These are phyloP conservation scores for Cyberlindnera saturnus DNA, from an alignment of 805 yeast species.

Conservation along the genomic window DNA sequence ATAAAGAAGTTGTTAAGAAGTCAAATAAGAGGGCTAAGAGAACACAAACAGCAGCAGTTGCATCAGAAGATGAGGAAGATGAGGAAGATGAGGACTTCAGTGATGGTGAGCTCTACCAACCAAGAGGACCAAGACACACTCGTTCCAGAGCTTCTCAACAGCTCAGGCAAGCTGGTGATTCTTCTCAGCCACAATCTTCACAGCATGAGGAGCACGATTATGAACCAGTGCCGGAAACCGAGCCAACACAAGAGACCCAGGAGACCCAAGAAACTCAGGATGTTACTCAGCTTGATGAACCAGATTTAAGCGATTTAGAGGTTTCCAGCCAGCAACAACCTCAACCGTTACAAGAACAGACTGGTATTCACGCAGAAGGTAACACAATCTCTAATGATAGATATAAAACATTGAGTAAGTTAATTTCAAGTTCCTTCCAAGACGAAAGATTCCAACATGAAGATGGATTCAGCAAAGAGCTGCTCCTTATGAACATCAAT, in stretches of 20 bases:
- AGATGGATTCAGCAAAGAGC: slow-evolving; percentile 24
- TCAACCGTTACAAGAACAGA: slow-evolving; percentile 4
- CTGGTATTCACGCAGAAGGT: not conserved
- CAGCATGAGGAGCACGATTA: slow-evolving; percentile 11
- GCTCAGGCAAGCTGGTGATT: not conserved
- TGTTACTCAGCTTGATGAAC: not conserved
- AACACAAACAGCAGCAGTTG: not conserved
- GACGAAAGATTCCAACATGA: slow-evolving; percentile 23
- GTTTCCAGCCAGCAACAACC: not conserved
- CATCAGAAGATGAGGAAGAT: slow-evolving; percentile 1
- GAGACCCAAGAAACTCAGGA: slow-evolving; percentile 7
- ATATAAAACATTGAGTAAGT: slow-evolving; percentile 6
- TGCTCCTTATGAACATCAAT: slow-evolving; percentile 30
- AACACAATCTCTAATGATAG: slow-evolving; percentile 13
- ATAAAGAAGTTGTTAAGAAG: slow-evolving; percentile 56
- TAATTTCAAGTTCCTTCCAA: slow-evolving; percentile 7
- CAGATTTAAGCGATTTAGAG: not conserved
- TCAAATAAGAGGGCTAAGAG: not conserved
- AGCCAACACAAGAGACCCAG: slow-evolving; percentile 7
- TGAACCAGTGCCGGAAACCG: slow-evolving; percentile 4
- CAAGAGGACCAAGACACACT: not conserved
- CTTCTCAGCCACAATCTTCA: slow-evolving; percentile 7
- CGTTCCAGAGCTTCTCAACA: not conserved
- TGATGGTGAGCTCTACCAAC: not conserved
- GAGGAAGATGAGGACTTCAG: not conserved